Evolutionary conservation across 805 yeast species (phyloP).

Genomic region (Lipomyces japonicus): DNA sequence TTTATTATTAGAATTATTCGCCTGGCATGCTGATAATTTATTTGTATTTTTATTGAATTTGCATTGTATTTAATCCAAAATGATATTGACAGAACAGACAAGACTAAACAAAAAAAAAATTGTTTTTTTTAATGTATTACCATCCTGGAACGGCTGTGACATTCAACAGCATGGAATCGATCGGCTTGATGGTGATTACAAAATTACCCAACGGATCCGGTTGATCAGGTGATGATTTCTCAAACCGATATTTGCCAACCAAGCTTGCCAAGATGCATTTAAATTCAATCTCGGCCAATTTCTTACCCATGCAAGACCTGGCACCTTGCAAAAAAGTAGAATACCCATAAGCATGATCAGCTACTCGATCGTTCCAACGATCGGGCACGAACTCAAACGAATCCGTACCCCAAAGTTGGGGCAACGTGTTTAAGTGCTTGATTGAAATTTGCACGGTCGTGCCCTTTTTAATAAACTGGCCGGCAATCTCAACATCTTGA

Average conservation of each 20-base stretch:
- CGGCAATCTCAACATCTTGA: conserved; percentile 11
- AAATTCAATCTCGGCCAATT: conserved; percentile 22
- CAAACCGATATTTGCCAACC: conserved; percentile 16
- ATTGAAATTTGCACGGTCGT: conserved; percentile 10
- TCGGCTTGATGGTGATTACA: conserved; percentile 15
- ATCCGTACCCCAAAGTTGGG: conserved; percentile 24
- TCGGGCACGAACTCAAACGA: conserved; percentile 22
- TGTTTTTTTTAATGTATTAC: not conserved
- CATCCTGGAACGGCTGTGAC: conserved; percentile 15
- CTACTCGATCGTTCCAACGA: conserved; percentile 14
- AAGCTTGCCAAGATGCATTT: conserved; percentile 14
- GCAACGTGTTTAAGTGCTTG: conserved; percentile 10
- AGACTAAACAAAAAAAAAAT: too few relatives aligned
- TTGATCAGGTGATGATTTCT: conserved; percentile 6
- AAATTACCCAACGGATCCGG: conserved; percentile 1
- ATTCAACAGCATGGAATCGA: conserved; percentile 17
- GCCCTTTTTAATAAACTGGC: conserved; percentile 12
- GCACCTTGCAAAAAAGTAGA: conserved; percentile 24
- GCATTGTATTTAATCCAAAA: too few relatives aligned
- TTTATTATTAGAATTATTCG: too few relatives aligned
- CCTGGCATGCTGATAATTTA: too few relatives aligned
- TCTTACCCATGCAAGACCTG: conserved; percentile 20
- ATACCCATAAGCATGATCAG: conserved; percentile 16
- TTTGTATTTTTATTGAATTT: too few relatives aligned
- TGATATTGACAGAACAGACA: too few relatives aligned